These are phyloP conservation scores for Apophysomyces trapeziformis DNA, from an alignment of 371 early-diverging fungal species.

Conservation along the genomic window DNA sequence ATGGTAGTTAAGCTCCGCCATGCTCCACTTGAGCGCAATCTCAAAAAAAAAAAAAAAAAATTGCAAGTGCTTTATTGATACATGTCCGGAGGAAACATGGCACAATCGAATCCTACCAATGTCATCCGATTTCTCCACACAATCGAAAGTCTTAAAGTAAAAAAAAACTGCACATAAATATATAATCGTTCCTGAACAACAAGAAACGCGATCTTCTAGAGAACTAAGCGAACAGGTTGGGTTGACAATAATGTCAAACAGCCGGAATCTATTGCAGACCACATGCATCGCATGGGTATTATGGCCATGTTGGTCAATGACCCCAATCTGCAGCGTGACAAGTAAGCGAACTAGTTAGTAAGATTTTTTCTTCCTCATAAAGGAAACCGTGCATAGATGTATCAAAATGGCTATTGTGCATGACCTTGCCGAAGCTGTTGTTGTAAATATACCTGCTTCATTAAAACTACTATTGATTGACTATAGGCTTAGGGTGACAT, in stretches of 20 bases:
- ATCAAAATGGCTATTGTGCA: conserved; percentile 92
- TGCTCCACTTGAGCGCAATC: too few relatives aligned
- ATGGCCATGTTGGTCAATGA: conserved; percentile 86
- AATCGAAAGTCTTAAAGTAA: conserved; percentile 71
- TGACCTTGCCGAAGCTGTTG: conserved; percentile 90
- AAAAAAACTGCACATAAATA: too few relatives aligned
- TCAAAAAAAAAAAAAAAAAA: too few relatives aligned
- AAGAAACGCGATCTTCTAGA: conserved; percentile 37
- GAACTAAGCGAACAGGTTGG: conserved; percentile 95
- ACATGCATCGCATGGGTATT: conserved; percentile 93
- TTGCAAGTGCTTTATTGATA: too few relatives aligned
- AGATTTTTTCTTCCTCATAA: background rate
- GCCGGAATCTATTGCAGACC: conserved; percentile 91
- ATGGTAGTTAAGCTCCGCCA: too few relatives aligned
- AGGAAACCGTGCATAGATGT: conserved; percentile 45
- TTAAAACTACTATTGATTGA: background rate
- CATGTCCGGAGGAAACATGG: background rate
- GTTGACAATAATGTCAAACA: conserved; percentile 66
- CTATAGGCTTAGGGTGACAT: conserved; percentile 77
- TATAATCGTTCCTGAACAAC: too few relatives aligned
- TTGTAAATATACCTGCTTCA: conserved; percentile 41
- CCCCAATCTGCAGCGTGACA: conserved; percentile 56
- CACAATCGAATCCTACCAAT: conserved; percentile 30
- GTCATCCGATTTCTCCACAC: conserved; percentile 66
- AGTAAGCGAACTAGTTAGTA: conserved; percentile 26